Evolutionary conservation across 2,329 filamentous ascomycete genomes (phyloP).

Genomic region (Shiraia sp.): DNA sequence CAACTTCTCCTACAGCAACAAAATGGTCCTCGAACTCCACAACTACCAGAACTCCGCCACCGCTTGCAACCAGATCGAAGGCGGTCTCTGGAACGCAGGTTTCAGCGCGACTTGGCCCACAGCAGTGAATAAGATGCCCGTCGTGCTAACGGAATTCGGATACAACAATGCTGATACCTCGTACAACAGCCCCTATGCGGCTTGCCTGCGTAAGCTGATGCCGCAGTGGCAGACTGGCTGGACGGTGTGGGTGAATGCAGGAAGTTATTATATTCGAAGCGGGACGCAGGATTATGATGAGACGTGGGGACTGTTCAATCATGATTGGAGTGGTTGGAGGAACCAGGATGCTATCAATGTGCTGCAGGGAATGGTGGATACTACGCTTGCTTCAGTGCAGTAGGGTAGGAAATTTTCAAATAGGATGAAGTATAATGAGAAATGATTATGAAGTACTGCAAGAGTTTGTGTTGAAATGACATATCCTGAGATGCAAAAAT

Average conservation of each 20-base stretch:
- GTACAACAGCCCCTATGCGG: constrained; percentile 54
- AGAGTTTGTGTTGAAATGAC: too few species aligned
- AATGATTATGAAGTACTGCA: too few species aligned
- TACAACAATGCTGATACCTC: constrained; percentile 51
- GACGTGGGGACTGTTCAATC: constrained; percentile 56
- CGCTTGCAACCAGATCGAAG: constrained; percentile 53
- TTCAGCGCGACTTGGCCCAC: constrained; percentile 56
- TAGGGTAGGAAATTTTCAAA: background rate
- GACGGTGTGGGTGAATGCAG: constrained; percentile 63
- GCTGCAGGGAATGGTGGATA: constrained; percentile 58
- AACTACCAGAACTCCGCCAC: constrained; percentile 60
- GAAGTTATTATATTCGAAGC: constrained; percentile 59
- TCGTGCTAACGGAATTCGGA: constrained; percentile 65
- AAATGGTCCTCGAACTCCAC: constrained; percentile 64
- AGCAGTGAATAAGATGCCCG: constrained; percentile 53
- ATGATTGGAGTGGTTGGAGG: constrained; percentile 49
- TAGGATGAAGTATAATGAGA: too few species aligned
- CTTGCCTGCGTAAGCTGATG: constrained; percentile 59
- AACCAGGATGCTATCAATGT: constrained; percentile 39
- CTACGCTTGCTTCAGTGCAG: constrained; percentile 16
- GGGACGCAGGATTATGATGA: constrained; percentile 57
- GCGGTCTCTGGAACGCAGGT: constrained; percentile 55
- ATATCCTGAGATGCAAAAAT: too few species aligned
- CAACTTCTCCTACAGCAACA: constrained; percentile 57
- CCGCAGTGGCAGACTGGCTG: constrained; percentile 62